phyloP scores from a whole-genome alignment of 257 asterid genomes.

The Plantago ovata region DNA sequence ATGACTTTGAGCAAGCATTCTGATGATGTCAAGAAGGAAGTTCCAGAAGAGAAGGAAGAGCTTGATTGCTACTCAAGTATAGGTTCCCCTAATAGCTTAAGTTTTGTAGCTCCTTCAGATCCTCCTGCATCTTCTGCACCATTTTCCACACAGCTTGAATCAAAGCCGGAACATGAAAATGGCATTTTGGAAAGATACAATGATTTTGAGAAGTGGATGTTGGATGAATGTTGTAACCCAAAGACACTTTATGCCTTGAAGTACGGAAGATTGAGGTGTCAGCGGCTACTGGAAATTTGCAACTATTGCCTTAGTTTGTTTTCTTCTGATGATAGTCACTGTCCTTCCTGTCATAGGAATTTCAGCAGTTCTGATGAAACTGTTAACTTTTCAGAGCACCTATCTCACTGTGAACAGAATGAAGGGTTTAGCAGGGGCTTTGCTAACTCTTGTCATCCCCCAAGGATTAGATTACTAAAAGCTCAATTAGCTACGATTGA shows the following conservation, averaged over 20 bases:
- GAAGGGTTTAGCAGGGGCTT: slow-evolving; percentile 24
- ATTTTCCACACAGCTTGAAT: slow-evolving; percentile 12
- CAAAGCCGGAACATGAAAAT: slow-evolving; percentile 30
- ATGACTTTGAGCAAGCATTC: not conserved
- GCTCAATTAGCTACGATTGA: slow-evolving; percentile 65
- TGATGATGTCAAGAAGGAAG: slow-evolving; percentile 25
- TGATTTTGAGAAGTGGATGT: slow-evolving; percentile 65
- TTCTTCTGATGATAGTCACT: slow-evolving; percentile 47
- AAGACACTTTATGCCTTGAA: slow-evolving; percentile 36
- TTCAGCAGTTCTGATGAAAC: slow-evolving; percentile 22
- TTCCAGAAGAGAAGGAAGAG: slow-evolving; percentile 26
- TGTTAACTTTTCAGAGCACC: slow-evolving; percentile 38
- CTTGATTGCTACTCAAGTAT: slow-evolving; percentile 17
- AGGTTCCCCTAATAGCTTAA: slow-evolving; percentile 25
- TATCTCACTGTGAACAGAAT: slow-evolving; percentile 32
- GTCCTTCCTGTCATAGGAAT: slow-evolving; percentile 46
- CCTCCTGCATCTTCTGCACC: slow-evolving; percentile 31
- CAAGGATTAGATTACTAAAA: slow-evolving; percentile 55
- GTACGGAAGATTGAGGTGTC: slow-evolving; percentile 41
- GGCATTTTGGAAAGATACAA: slow-evolving; percentile 36
- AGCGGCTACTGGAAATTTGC: slow-evolving; percentile 53
- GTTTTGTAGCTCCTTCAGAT: slow-evolving; percentile 13
- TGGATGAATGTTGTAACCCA: slow-evolving; percentile 60
- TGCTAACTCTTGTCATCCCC: slow-evolving; percentile 40
- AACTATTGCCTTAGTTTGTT: slow-evolving; percentile 39